Evolutionary conservation across 257 asterid species (phyloP), one percentile per base, ranked within the genome.

Genomic region (Lycium ferocissimum): DNA sequence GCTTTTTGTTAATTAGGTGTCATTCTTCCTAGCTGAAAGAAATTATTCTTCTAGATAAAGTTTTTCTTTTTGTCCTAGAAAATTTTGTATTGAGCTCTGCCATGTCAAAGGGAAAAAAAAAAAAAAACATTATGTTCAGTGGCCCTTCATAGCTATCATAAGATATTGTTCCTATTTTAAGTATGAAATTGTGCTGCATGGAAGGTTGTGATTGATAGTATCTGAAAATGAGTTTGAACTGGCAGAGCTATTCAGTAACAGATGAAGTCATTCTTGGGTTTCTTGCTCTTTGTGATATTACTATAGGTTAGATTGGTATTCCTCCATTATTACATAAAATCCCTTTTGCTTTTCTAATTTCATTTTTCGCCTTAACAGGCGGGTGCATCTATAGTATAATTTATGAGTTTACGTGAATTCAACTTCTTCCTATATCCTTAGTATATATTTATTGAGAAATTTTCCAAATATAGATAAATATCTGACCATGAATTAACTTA

Each of bases 161-260:
- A 7, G 45, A 0, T 35, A n/a, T 14, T 76, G 1, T 76, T 53
- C 9, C 81, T 22, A 49, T 26, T 26, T 14, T 7, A 15, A 7
- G 22, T 37, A 35, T 66, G 45, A 35, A 33, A 33, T 12, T 66
- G 8, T 66, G 20, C 43, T 33, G 15, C 51, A 69, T 69, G 26
- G 53, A 69, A 35, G 11, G 3, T 70, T 17, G 14, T 70, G 20
- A 37, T 6, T 35, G 22, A 66, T 65, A 14, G 4, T 35, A 67
- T 67, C 75, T 67, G 75, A 67, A 67, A 67, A 35, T 67, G 49
- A 67, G 75, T 56, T 56, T 35, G 73, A 33, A 58, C 8, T 57
- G 63, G 8, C 22, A 57, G 2, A 33, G 45, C 72, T 35, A 26
- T 5, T 56, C 17, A 65, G 72, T 66, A 13, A 66, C 1, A 12